Percentiles rank a stretch among this genome's conserved stretches.
phyloP scores from a whole-genome alignment of 169 alveolate species.

The Neospora caninum region DNA sequence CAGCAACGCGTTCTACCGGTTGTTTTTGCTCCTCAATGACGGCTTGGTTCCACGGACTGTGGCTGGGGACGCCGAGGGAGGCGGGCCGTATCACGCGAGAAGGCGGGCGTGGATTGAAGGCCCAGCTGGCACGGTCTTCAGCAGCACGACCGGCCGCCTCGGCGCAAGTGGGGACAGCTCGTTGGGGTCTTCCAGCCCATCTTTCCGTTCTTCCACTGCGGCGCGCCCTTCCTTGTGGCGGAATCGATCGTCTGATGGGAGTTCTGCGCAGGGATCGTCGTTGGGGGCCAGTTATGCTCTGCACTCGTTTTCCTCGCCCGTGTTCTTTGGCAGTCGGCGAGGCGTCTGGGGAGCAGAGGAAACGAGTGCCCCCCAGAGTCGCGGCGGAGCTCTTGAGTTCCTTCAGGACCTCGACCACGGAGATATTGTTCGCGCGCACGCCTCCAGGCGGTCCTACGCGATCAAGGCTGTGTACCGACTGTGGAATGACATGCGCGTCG shows the following conservation, averaged over 20 bases:
- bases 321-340: not conserved
- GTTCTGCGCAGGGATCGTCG: not conserved
- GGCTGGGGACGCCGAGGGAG: not conserved
- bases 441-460: not conserved
- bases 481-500: not conserved
- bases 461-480: slow-evolving; percentile 4
- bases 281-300: not conserved
- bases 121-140: not conserved
- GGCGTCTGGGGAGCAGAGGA: not conserved
- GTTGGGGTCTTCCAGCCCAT: not conserved
- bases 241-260: no score
- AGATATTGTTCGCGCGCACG: not conserved
- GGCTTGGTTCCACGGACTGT: not conserved
- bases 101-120: not conserved
- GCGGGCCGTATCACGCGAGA: not conserved
- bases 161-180: not conserved
- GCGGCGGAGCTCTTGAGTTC: not conserved
- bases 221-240: no score
- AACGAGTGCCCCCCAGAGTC: not conserved
- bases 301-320: not conserved
- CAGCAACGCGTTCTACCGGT: not conserved
- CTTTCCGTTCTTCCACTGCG: not conserved
- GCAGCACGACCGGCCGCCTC: not conserved
- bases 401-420: slow-evolving; percentile 2
- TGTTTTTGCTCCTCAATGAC: not conserved